Percentiles rank a stretch among this genome's conserved stretches.
phyloP scores from a whole-genome alignment of 2,329 filamentous ascomycete species.

The Nemania sp. region DNA sequence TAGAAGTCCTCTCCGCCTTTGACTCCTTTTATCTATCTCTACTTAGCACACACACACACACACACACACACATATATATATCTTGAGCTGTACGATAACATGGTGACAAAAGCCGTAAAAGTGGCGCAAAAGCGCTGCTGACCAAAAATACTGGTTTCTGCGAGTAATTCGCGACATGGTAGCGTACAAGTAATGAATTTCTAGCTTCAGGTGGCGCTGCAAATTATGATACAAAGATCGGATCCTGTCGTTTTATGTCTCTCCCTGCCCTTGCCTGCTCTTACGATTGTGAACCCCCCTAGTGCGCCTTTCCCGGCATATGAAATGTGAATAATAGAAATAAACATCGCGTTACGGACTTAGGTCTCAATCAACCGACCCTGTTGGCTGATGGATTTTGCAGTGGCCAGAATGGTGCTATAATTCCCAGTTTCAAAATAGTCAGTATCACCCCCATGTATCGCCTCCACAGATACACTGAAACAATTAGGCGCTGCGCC shows the following conservation, averaged over 20 bases:
- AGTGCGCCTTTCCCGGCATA: neutral
- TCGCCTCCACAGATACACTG: neutral
- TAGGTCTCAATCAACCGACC: neutral
- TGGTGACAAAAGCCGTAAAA: too few relatives aligned
- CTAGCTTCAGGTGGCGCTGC: neutral
- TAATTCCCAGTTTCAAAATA: neutral
- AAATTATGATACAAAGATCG: constrained; percentile 11
- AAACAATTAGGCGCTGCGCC: constrained; percentile 32
- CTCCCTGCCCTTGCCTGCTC: too few relatives aligned
- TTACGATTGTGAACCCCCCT: too few relatives aligned
- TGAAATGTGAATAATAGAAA: neutral
- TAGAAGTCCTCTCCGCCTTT: too few relatives aligned
- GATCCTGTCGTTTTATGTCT: too few relatives aligned
- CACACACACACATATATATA: too few relatives aligned
- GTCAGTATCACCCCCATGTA: neutral
- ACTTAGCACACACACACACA: too few relatives aligned
- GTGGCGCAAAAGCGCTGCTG: too few relatives aligned
- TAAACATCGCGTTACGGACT: neutral
- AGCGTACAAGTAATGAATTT: neutral
- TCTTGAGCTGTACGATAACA: too few relatives aligned
- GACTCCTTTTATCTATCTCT: too few relatives aligned
- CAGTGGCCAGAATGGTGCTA: neutral
- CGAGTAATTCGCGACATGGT: neutral
- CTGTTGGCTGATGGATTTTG: neutral
- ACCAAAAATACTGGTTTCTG: too few relatives aligned